phyloP scores from a whole-genome alignment of 1,139 yeast genomes.

The Geotrichum aggregatum region DNA sequence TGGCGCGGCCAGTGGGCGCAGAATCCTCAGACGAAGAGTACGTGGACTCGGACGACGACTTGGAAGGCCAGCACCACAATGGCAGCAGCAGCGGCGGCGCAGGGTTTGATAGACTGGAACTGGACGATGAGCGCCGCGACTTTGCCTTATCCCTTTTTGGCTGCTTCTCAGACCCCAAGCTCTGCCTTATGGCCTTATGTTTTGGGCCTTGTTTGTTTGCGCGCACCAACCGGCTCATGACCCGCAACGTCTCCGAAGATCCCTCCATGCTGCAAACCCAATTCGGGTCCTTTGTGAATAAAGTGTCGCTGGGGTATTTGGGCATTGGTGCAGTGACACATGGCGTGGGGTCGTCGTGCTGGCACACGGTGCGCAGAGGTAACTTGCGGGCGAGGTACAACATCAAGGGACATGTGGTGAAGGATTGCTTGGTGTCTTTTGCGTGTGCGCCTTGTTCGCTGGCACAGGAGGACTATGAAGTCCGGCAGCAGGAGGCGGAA shows the following conservation, averaged over 20 bases:
- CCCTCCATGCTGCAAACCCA: background rate
- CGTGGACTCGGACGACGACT: too few relatives aligned
- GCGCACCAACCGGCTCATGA: background rate
- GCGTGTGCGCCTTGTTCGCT: conserved; percentile 15
- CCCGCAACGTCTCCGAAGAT: conserved; percentile 3
- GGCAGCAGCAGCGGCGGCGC: background rate
- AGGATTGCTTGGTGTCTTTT: background rate
- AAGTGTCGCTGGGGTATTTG: background rate
- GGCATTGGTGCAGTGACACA: background rate
- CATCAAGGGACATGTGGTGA: conserved; percentile 8
- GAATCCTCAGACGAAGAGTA: too few relatives aligned
- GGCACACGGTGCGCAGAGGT: conserved; percentile 2
- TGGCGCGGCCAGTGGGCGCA: too few relatives aligned
- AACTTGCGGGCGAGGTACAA: conserved; percentile 7
- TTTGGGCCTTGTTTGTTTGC: conserved; percentile 11
- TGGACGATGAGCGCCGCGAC: background rate
- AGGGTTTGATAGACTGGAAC: too few relatives aligned
- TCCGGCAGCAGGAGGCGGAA: conserved; percentile 5
- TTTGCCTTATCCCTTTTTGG: conserved; percentile 4
- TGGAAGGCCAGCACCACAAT: too few relatives aligned
- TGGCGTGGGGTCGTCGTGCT: conserved; percentile 6
- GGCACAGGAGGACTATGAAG: conserved; percentile 15
- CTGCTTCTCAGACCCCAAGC: background rate
- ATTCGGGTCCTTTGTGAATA: background rate
- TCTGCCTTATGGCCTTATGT: background rate